Evolutionary conservation across 1,139 yeast genomes (phyloP).

Genomic region (Candida tropicalis): DNA sequence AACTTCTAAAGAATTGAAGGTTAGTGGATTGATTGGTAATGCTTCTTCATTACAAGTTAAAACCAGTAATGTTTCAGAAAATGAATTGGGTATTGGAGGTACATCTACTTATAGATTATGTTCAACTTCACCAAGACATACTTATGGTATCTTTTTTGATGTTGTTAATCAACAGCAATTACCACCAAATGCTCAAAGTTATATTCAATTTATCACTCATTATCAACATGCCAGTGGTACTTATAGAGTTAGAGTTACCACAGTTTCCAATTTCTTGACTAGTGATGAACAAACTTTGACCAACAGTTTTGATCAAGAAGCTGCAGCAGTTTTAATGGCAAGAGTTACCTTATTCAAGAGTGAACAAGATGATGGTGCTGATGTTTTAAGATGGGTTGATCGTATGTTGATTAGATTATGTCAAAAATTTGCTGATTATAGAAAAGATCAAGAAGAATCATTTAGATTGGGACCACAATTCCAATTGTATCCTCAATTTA

Average conservation of each 20-base stretch:
- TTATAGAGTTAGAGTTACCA: slow-evolving; percentile 88
- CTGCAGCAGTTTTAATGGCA: slow-evolving; percentile 96
- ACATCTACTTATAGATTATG: slow-evolving; percentile 87
- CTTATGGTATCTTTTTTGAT: slow-evolving; percentile 88
- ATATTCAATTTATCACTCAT: slow-evolving; percentile 71
- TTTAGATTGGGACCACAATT: slow-evolving; percentile 52
- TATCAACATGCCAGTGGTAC: slow-evolving; percentile 83
- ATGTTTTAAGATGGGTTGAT: slow-evolving; percentile 55
- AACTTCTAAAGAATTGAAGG: slow-evolving; percentile 85
- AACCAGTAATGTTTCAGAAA: slow-evolving; percentile 78
- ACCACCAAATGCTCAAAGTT: slow-evolving; percentile 55
- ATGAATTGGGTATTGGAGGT: slow-evolving; percentile 92
- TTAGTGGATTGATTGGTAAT: slow-evolving; percentile 93
- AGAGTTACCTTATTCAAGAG: slow-evolving; percentile 90
- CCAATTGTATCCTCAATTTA: slow-evolving; percentile 83
- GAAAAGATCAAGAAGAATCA: slow-evolving; percentile 50
- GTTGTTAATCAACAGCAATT: slow-evolving; percentile 58
- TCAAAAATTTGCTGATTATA: slow-evolving; percentile 54
- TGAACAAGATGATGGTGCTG: slow-evolving; percentile 65
- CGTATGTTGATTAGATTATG: slow-evolving; percentile 54
- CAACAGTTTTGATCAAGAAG: slow-evolving; percentile 93
- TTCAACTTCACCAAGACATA: slow-evolving; percentile 79
- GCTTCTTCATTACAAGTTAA: slow-evolving; percentile 73
- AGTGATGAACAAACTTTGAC: slow-evolving; percentile 52
- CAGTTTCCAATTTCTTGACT: slow-evolving; percentile 69